These are phyloP conservation scores for Colletotrichum ledebouriae DNA, from an alignment of 2,329 filamentous ascomycete species.

Conservation along the genomic window DNA sequence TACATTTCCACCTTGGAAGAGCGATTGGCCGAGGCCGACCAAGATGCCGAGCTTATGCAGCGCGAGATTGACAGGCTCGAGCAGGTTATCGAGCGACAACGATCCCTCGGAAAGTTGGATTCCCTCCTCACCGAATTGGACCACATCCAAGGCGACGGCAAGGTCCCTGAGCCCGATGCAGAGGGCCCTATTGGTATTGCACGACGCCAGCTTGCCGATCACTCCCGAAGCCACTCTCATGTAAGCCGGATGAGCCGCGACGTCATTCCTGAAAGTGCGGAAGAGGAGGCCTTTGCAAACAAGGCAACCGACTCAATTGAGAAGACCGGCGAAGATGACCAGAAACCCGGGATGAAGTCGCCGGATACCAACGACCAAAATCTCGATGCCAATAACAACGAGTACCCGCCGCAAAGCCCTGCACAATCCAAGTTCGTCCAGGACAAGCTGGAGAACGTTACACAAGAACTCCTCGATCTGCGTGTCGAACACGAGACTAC, in stretches of 20 bases:
- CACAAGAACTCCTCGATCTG: constrained; percentile 90
- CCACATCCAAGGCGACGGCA: constrained; percentile 74
- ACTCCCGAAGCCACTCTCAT: constrained; percentile 62
- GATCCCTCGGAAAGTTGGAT: constrained; percentile 94
- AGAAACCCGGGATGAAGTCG: constrained; percentile 1
- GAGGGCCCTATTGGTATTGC: constrained; percentile 56
- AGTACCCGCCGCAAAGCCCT: constrained; percentile 73
- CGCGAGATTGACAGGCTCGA: constrained; percentile 94
- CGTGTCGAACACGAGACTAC: constrained; percentile 91
- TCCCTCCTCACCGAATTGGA: constrained; percentile 93
- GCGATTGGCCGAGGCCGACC: constrained; percentile 92
- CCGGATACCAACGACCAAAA: constrained; percentile 39
- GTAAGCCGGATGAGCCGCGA: constrained; percentile 67
- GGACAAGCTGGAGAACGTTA: constrained; percentile 92
- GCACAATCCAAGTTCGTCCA: constrained; percentile 88
- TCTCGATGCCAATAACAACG: constrained; percentile 42
- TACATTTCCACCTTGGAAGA: constrained; percentile 98
- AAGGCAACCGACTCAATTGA: constrained; percentile 46
- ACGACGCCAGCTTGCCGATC: constrained; percentile 61
- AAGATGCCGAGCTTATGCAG: constrained; percentile 96
- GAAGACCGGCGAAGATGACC: constrained; percentile 45
- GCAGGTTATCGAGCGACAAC: constrained; percentile 93
- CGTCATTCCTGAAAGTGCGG: constrained; percentile 67
- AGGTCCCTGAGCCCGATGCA: constrained; percentile 54
- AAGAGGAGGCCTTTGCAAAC: constrained; percentile 52